Evolutionary conservation across 2,329 filamentous ascomycete genomes (phyloP).

Genomic region (Pseudogymnoascus sp.): DNA sequence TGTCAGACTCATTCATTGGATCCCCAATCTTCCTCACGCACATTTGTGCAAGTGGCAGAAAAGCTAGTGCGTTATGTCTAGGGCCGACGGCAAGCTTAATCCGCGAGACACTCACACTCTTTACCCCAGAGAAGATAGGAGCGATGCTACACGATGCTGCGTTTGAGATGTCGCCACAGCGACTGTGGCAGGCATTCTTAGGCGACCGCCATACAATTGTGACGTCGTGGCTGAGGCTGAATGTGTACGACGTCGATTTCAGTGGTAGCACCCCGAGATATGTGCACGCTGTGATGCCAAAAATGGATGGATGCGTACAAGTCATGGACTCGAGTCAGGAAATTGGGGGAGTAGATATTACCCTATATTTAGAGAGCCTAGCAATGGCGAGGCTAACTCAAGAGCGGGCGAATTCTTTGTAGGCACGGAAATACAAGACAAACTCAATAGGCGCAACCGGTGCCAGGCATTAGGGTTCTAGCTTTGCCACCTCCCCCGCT

Average conservation of each 20-base stretch:
- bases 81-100: constrained; percentile 27
- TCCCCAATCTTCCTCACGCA: constrained; percentile 38
- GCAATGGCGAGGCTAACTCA: constrained; percentile 23
- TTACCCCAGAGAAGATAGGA: constrained; percentile 33
- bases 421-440: too few species aligned
- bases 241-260: constrained; percentile 38
- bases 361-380: constrained; percentile 28
- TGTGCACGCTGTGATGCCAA: constrained; percentile 37
- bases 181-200: constrained; percentile 41
- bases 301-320: constrained; percentile 36
- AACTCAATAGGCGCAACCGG: too few species aligned
- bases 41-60: constrained; percentile 22
- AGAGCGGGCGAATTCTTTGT: neutral
- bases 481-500: too few species aligned
- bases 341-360: constrained; percentile 29
- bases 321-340: constrained; percentile 30
- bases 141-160: constrained; percentile 38
- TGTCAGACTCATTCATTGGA: constrained; percentile 37
- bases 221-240: constrained; percentile 37
- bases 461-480: too few species aligned
- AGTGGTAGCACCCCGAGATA: constrained; percentile 23
- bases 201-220: constrained; percentile 36
- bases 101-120: constrained; percentile 29
- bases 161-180: constrained; percentile 38
- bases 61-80: neutral